Evolutionary conservation across 371 early-diverging fungal genomes (phyloP).

Genomic region (Actinomucor elegans): DNA sequence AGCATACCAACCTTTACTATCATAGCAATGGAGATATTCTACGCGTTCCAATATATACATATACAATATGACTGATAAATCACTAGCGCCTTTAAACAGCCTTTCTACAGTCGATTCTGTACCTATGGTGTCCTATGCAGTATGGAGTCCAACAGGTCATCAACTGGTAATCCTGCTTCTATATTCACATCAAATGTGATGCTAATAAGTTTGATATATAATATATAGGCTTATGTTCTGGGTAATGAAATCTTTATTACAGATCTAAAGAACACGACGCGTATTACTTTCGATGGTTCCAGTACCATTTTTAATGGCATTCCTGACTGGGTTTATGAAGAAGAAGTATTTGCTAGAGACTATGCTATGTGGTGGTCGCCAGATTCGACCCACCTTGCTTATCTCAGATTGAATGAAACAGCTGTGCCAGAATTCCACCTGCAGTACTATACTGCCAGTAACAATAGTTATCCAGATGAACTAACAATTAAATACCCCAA

Average conservation of each 20-base stretch:
- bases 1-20: not conserved
- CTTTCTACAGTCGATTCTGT: conserved; percentile 28
- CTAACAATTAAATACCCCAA: conserved; percentile 86
- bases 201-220: not conserved
- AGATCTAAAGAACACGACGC: conserved; percentile 62
- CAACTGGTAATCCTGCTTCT: conserved; percentile 40
- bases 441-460: conserved; percentile 61
- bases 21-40: conserved; percentile 84
- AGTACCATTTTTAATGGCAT: conserved; percentile 88
- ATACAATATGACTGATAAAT: conserved; percentile 61
- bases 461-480: conserved; percentile 70
- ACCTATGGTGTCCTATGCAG: conserved; percentile 60
- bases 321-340: conserved; percentile 98
- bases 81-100: conserved; percentile 59
- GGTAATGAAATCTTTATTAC: conserved; percentile 86
- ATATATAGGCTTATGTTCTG: conserved; percentile 73
- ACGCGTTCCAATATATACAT: conserved; percentile 76
- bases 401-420: conserved; percentile 84
- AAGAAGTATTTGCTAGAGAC: conserved; percentile 78
- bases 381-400: conserved; percentile 78
- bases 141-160: conserved; percentile 84
- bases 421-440: conserved; percentile 77
- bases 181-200: no score
- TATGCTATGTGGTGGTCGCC: conserved; percentile 92
- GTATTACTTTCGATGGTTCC: conserved; percentile 86